These are phyloP conservation scores for Lasiodiplodia theobromae DNA, from an alignment of 2,329 filamentous ascomycete genomes.

Conservation along the genomic window DNA sequence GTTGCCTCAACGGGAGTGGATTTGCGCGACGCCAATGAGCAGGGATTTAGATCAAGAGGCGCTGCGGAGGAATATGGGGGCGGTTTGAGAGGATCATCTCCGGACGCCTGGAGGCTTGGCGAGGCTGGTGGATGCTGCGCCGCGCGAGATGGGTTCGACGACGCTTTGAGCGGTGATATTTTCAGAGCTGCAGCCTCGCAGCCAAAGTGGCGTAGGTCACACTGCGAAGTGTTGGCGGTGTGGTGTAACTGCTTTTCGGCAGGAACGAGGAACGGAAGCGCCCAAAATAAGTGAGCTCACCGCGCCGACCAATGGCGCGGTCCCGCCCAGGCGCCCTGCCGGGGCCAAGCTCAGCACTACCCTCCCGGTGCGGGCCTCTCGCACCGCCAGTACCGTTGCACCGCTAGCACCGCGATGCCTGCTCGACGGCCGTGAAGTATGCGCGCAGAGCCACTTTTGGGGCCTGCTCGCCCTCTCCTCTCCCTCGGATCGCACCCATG, in stretches of 20 bases:
- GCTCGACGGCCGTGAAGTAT: background rate
- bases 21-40: background rate
- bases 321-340: background rate
- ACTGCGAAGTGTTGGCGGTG: background rate
- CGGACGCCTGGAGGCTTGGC: background rate
- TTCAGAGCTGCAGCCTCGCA: background rate
- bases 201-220: background rate
- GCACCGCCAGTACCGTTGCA: constrained; percentile 1
- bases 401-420: background rate
- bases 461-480: background rate
- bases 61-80: constrained; percentile 11
- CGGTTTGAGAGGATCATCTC: constrained; percentile 4
- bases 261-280: background rate
- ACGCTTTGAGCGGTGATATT: background rate
- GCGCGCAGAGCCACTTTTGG: constrained; percentile 1
- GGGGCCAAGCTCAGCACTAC: background rate
- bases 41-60: background rate
- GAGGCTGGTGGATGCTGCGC: background rate
- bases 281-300: constrained; percentile 1
- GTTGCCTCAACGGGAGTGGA: background rate
- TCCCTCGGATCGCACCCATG: constrained; percentile 6
- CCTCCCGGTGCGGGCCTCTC: background rate
- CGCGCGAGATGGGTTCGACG: too few relatives aligned
- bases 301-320: background rate
- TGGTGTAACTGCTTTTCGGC: background rate